These are phyloP conservation scores for Rhodotorula sp. DNA, from an alignment of 1,284 basidiomycete species.

Conservation along the genomic window DNA sequence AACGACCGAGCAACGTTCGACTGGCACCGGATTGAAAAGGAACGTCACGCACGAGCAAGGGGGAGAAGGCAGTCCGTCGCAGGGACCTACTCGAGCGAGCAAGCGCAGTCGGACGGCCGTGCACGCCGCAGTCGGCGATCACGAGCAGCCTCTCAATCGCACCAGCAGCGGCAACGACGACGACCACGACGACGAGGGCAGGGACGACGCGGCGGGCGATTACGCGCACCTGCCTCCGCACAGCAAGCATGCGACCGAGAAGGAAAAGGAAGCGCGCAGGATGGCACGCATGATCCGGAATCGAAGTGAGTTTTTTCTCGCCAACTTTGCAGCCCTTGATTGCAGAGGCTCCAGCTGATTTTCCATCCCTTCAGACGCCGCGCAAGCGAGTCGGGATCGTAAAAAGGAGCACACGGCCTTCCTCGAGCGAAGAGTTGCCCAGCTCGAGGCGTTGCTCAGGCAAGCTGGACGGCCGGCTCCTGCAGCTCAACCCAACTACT, in stretches of 20 bases:
- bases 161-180: not conserved
- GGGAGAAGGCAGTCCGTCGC: no score
- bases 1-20: not conserved
- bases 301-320: conserved; percentile 6
- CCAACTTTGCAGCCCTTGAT: not conserved
- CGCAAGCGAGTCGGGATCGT: conserved; percentile 40
- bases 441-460: conserved; percentile 31
- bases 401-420: conserved; percentile 37
- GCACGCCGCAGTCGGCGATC: not conserved
- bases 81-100: no score
- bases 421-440: conserved; percentile 28
- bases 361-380: conserved; percentile 31
- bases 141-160: not conserved
- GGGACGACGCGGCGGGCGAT: not conserved
- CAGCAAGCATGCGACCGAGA: conserved; percentile 4
- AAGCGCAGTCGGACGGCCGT: not conserved
- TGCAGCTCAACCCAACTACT: not conserved
- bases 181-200: not conserved
- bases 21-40: not conserved
- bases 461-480: not conserved
- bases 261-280: conserved; percentile 33
- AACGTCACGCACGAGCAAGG: not conserved
- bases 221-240: not conserved
- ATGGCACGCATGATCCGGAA: conserved; percentile 38
- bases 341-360: not conserved